Conservation (phyloP, 352 stramenopile genomes). For the Phytophthora crassamura region DNA sequence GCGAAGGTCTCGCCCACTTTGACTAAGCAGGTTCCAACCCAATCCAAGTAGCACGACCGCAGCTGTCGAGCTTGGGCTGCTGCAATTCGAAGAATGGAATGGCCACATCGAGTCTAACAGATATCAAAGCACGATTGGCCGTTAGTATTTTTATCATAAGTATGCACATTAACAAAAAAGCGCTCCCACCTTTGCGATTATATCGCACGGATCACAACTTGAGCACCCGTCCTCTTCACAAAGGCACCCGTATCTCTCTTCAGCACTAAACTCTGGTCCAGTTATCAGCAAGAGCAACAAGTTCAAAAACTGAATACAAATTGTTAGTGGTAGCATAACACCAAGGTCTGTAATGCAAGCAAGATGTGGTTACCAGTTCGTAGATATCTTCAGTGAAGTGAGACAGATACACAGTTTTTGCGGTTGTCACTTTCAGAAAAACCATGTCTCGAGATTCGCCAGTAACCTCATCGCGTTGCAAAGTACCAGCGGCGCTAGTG, state of each 20-base stretch:
- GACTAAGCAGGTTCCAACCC: too few relatives aligned
- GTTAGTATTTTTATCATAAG: too few relatives aligned
- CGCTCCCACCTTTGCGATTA: slow-evolving; percentile 26
- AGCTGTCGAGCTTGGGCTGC: not conserved
- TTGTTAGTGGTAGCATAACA: not conserved
- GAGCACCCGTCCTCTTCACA: slow-evolving; percentile 23
- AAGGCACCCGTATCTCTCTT: slow-evolving; percentile 29
- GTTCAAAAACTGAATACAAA: slow-evolving; percentile 17
- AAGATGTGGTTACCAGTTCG: slow-evolving; percentile 30
- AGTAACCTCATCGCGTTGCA: not conserved
- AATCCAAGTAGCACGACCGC: too few relatives aligned
- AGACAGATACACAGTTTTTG: slow-evolving; percentile 36
- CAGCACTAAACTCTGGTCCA: slow-evolving; percentile 4
- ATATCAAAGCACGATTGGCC: not conserved
- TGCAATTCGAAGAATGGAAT: slow-evolving; percentile 27
- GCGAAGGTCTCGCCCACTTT: too few relatives aligned
- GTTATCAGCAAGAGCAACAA: slow-evolving; percentile 23
- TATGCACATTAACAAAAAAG: not conserved
- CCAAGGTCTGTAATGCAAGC: too few relatives aligned
- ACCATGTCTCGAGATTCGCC: not conserved
- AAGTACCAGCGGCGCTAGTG: not conserved
- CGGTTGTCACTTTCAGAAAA: slow-evolving; percentile 20
- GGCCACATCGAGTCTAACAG: slow-evolving; percentile 23
- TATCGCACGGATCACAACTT: slow-evolving; percentile 29
- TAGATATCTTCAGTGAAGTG: slow-evolving; percentile 46